Percentiles rank a stretch among this genome's conserved stretches.
phyloP scores from a whole-genome alignment of 306 rosid genomes.

The Lithocarpus polystachyus region DNA sequence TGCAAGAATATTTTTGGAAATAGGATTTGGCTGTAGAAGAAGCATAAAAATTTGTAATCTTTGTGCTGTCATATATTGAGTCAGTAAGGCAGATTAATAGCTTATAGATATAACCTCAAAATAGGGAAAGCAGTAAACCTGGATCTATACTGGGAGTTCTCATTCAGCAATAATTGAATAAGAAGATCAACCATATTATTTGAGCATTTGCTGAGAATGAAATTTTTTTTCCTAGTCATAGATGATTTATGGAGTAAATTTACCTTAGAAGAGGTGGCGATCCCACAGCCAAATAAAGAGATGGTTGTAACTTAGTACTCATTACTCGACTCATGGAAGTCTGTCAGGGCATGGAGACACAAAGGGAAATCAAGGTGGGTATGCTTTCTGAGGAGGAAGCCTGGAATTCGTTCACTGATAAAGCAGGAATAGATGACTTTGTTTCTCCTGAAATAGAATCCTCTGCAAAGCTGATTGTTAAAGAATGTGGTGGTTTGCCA shows the following conservation, averaged over 20 bases:
- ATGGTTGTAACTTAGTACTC: constrained; percentile 20
- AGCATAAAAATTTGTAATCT: background rate
- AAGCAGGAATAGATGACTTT: constrained; percentile 14
- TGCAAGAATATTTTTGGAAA: background rate
- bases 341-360: constrained; percentile 30
- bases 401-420: constrained; percentile 16
- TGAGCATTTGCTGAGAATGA: constrained; percentile 17
- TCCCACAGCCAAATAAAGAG: constrained; percentile 18
- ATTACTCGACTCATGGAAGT: constrained; percentile 15
- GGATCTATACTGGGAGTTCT: background rate
- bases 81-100: too few relatives aligned
- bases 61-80: background rate
- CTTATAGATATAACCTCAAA: too few relatives aligned
- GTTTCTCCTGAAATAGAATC: constrained; percentile 8
- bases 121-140: constrained; percentile 13
- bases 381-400: constrained; percentile 20
- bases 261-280: constrained; percentile 22
- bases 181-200: constrained; percentile 12
- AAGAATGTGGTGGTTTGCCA: constrained; percentile 23
- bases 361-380: constrained; percentile 8
- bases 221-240: constrained; percentile 9
- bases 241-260: constrained; percentile 34
- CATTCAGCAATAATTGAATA: background rate
- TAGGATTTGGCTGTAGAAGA: background rate
- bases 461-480: constrained; percentile 3